Percentiles rank a stretch among this genome's conserved stretches.
These are phyloP conservation scores for Citeromyces hawaiiensis DNA, from an alignment of 1,139 yeast genomes.

Conservation along the genomic window DNA sequence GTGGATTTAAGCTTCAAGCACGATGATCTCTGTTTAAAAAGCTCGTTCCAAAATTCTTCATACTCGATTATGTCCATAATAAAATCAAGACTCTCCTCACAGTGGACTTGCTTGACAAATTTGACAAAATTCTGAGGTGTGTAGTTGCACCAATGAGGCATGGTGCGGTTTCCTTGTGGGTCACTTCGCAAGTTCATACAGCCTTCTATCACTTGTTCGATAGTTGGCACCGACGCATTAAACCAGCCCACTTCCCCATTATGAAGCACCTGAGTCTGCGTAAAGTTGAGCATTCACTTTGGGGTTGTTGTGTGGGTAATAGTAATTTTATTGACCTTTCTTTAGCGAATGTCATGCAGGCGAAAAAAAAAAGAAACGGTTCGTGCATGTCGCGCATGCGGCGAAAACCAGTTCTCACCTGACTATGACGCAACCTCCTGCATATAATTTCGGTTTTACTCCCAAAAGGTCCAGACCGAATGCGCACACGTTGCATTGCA, in stretches of 20 bases:
- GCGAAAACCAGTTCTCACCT: not conserved
- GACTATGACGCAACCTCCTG: not conserved
- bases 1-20: not conserved
- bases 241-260: not conserved
- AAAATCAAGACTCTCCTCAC: slow-evolving; percentile 11
- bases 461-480: not conserved
- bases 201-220: not conserved
- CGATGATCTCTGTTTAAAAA: slow-evolving; percentile 3
- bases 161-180: not conserved
- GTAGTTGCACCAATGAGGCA: not conserved
- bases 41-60: slow-evolving; percentile 9
- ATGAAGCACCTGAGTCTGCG: not conserved
- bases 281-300: not conserved
- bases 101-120: slow-evolving; percentile 7
- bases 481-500: not conserved
- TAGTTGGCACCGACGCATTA: not conserved
- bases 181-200: not conserved
- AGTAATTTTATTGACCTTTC: too few relatives aligned
- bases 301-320: too few relatives aligned
- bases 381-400: not conserved
- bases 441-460: not conserved
- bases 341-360: not conserved
- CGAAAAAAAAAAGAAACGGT: not conserved
- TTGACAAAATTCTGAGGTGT: slow-evolving; percentile 5
- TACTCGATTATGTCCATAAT: slow-evolving; percentile 9